These are phyloP conservation scores for Cercophora samala DNA, from an alignment of 495 filamentous ascomycete species.

Conservation along the genomic window DNA sequence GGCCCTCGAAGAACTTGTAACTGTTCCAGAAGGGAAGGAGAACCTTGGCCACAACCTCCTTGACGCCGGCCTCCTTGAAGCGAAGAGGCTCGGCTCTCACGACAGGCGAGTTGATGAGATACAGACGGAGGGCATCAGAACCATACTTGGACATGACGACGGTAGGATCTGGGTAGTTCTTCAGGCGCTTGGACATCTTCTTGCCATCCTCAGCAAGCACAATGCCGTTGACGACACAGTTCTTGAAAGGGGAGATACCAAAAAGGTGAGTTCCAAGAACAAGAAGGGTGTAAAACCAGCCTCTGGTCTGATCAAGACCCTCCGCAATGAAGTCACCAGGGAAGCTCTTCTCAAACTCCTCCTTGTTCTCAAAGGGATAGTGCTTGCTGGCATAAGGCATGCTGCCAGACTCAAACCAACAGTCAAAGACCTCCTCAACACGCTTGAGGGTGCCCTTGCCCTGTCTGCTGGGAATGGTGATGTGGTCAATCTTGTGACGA, in stretches of 20 bases:
- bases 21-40: constrained; percentile 95
- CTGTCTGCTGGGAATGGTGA: constrained; percentile 90
- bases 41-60: constrained; percentile 93
- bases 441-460: constrained; percentile 82
- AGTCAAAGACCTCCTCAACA: constrained; percentile 92
- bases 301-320: constrained; percentile 73
- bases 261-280: constrained; percentile 92
- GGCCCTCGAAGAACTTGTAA: constrained; percentile 97
- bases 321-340: constrained; percentile 97
- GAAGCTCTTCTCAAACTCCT: constrained; percentile 74
- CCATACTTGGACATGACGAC: constrained; percentile 86
- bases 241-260: constrained; percentile 85
- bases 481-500: constrained; percentile 90
- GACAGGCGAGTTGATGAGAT: constrained; percentile 96
- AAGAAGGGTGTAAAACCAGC: constrained; percentile 95
- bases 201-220: constrained; percentile 93
- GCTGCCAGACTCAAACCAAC: constrained; percentile 84
- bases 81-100: constrained; percentile 87
- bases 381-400: constrained; percentile 95
- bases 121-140: constrained; percentile 88
- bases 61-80: constrained; percentile 91
- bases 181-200: constrained; percentile 98
- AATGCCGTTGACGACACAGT: constrained; percentile 95
- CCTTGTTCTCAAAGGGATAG: constrained; percentile 91
- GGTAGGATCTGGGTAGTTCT: constrained; percentile 93